Percentiles rank a stretch among this genome's conserved stretches.
Evolutionary conservation across 208 protist species (phyloP).

Genomic region (Wallacemonas collosoma): DNA sequence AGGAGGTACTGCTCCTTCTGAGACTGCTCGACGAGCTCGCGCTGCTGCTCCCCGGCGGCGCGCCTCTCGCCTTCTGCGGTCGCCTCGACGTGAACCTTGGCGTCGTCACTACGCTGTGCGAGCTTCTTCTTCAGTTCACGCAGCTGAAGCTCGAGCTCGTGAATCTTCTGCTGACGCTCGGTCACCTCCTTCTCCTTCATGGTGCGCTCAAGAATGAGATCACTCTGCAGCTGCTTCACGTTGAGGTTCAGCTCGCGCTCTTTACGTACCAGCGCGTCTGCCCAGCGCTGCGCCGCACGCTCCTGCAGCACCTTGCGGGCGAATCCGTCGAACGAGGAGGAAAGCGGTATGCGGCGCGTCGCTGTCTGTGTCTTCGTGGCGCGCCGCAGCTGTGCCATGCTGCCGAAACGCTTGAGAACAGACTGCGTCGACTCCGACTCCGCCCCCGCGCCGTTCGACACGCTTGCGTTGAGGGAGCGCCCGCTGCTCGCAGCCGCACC

Average conservation of each 20-base stretch:
- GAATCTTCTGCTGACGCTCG: constrained; percentile 63
- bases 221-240: constrained; percentile 91
- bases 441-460: constrained; percentile 6
- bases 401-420: constrained; percentile 61
- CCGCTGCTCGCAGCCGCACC: constrained; percentile 15
- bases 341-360: constrained; percentile 65
- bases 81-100: constrained; percentile 61
- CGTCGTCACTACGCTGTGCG: constrained; percentile 75
- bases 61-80: constrained; percentile 72
- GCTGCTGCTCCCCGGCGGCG: constrained; percentile 46
- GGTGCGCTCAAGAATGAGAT: constrained; percentile 73
- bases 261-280: constrained; percentile 83
- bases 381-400: constrained; percentile 59
- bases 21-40: constrained; percentile 40
- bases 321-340: constrained; percentile 73
- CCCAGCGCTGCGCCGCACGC: constrained; percentile 86
- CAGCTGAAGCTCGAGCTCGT: constrained; percentile 63
- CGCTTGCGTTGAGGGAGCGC: constrained; percentile 17
- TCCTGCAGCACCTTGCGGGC: constrained; percentile 85
- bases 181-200: constrained; percentile 82
- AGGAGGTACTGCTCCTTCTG: constrained; percentile 40
- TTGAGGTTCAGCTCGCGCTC: constrained; percentile 92
- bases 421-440: constrained; percentile 15
- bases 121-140: constrained; percentile 62
- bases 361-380: constrained; percentile 22